Evolutionary conservation across 2,329 filamentous ascomycete genomes (phyloP), one percentile per base, ranked within the genome.

Genomic region (Diaporthe citri): DNA sequence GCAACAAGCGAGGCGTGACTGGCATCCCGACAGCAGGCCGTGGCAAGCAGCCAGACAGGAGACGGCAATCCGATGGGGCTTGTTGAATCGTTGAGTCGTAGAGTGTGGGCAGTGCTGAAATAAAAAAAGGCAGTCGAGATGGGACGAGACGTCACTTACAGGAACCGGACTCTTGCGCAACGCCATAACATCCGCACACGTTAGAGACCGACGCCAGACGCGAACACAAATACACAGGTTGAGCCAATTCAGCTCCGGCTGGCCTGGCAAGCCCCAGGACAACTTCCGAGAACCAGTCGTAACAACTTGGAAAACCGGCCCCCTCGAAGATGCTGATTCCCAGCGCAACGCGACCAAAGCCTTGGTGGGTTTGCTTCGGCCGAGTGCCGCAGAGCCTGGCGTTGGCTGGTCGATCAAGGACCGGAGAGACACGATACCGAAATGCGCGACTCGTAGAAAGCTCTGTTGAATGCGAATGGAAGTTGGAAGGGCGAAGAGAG

Each of bases 121-220:
- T 43, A 31, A 52, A 43, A 43, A 43, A 74, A 52, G 28, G 41
- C 55, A n/a, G 55, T 51, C 20, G n/a, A 76, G 64, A 74, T 67
- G 72, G 72, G 72, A 76, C 67, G 72, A 76, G 60, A 64, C 72
- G 67, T 74, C 67, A 75, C 74, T 74, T 73, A 75, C 74, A 75
- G 71, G 72, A 71, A 75, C 64, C 51, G 48, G n/a, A 73, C 74
- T 75, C 74, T 67, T 66, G 74, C 64, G 56, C 74, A 69, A 74
- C 74, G 74, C 74, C 74, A 75, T 75, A 75, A 75, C 74, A 74
- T 57, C 71, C 46, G 46, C 51, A 64, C 59, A 71, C 51, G 67
- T 59, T 71, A n/a, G 25, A 62, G 70, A 72, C 43, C 34, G 57
- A 41, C 48, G 46, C 57, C 71, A 43, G 52, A 72, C 39, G 55